Conservation (phyloP, 192 early-diverging fungal genomes). For the Chytriomyces sp. region DNA sequence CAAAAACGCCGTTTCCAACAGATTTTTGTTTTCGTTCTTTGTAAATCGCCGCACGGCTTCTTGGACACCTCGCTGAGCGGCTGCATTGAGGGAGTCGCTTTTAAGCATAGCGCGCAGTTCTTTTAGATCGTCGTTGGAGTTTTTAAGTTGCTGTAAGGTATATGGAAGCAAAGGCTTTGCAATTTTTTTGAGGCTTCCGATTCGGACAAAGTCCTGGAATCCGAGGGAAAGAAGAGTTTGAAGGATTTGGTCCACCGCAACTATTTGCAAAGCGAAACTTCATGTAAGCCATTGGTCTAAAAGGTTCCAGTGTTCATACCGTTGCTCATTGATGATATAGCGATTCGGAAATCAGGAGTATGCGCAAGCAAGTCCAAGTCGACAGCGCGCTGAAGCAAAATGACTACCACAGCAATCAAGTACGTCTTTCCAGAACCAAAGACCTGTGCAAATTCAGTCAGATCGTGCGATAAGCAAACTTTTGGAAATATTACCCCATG, state of each 20-base stretch:
- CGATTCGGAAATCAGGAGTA: slow-evolving; percentile 38
- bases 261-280: slow-evolving; percentile 29
- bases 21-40: slow-evolving; percentile 47
- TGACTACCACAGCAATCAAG: slow-evolving; percentile 48
- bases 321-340: slow-evolving; percentile 55
- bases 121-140: slow-evolving; percentile 63
- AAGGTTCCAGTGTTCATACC: slow-evolving; percentile 18
- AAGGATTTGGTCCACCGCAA: slow-evolving; percentile 58
- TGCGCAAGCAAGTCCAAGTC: slow-evolving; percentile 32
- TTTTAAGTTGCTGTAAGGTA: slow-evolving; percentile 40
- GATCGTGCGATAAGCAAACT: background rate
- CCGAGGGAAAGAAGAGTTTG: slow-evolving; percentile 39
- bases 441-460: slow-evolving; percentile 10
- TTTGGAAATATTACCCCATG: slow-evolving; percentile 39
- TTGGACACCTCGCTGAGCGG: background rate
- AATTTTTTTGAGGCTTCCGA: slow-evolving; percentile 60
- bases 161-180: slow-evolving; percentile 52
- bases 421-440: slow-evolving; percentile 59
- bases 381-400: slow-evolving; percentile 40
- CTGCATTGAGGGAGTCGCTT: slow-evolving; percentile 37
- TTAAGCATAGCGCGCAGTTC: slow-evolving; percentile 80
- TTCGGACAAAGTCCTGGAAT: slow-evolving; percentile 53
- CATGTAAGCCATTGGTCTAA: background rate
- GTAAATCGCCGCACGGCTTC: slow-evolving; percentile 32
- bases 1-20: slow-evolving; percentile 57